Evolutionary conservation across 306 rosid species (phyloP).

Genomic region (Sindora glabra): DNA sequence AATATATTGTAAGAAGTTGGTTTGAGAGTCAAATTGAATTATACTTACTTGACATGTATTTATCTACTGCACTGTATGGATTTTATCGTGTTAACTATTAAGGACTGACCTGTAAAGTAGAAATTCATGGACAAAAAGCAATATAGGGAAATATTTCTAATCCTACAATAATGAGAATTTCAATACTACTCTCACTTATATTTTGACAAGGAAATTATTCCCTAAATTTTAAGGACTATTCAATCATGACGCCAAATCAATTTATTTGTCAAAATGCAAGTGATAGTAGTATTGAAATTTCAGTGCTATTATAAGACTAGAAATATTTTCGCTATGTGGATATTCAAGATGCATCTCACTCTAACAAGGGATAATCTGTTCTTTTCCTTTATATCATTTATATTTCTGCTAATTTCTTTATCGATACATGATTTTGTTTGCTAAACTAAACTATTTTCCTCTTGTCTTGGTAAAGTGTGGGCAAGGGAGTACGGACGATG

Average conservation of each 20-base stretch:
- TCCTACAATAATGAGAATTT: no score
- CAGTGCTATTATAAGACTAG: no score
- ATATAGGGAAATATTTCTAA: no score
- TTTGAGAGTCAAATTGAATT: not conserved
- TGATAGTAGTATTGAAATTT: no score
- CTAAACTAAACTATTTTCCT: not conserved
- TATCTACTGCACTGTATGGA: not conserved
- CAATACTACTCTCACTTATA: no score
- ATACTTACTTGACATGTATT: not conserved
- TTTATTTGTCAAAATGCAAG: no score
- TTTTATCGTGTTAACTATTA: constrained; percentile 17
- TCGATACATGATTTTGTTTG: constrained; percentile 4
- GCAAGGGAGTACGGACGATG: constrained; percentile 70
- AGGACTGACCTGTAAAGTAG: constrained; percentile 41
- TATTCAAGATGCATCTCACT: constrained; percentile 45
- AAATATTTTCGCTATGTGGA: no score
- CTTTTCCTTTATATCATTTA: constrained; percentile 22
- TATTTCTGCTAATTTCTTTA: not conserved
- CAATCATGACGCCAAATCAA: no score
- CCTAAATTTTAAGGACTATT: no score
- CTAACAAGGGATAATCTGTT: constrained; percentile 34
- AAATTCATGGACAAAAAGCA: constrained; percentile 39
- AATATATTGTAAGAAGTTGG: not conserved
- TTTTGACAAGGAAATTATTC: no score
- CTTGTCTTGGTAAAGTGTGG: constrained; percentile 45